A percentile compares a stretch with the other conserved stretches of the same genome.
Conservation (phyloP, 768 basidiomycete genomes). For the Psilocybe sp. region DNA sequence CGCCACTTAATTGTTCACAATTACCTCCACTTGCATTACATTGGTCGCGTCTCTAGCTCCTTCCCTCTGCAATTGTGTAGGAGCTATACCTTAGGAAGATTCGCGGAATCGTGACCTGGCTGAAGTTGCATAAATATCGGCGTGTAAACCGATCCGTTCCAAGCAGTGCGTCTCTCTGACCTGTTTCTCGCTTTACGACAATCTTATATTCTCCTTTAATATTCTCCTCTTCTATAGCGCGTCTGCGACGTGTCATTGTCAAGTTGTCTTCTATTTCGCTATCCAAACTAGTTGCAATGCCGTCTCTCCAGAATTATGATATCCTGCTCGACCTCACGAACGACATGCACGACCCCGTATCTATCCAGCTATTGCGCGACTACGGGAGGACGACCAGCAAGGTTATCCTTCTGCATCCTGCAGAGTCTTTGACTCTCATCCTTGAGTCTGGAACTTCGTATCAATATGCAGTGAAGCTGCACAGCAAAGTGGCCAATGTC, state of each 20-base stretch:
- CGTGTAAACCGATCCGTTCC: no score
- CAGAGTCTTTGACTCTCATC: constrained; percentile 63
- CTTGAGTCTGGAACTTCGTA: constrained; percentile 69
- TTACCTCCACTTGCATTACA: no score
- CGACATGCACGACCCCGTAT: constrained; percentile 62
- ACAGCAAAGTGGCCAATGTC: constrained; percentile 64
- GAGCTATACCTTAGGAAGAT: no score
- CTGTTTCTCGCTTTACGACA: not conserved
- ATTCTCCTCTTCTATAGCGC: constrained; percentile 17
- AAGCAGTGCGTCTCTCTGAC: not conserved
- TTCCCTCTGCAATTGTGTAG: no score
- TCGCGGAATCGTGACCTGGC: no score
- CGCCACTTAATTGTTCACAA: no score
- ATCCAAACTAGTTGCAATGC: constrained; percentile 38
- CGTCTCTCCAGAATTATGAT: constrained; percentile 59
- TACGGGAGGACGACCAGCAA: constrained; percentile 56
- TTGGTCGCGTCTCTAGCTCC: no score
- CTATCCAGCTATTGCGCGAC: constrained; percentile 62
- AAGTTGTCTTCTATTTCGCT: constrained; percentile 4
- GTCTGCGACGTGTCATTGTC: constrained; percentile 31
- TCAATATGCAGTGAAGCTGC: constrained; percentile 66
- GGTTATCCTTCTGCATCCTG: constrained; percentile 56
- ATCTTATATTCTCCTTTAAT: constrained; percentile 9
- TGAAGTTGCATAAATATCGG: no score
- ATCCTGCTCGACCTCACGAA: constrained; percentile 69